Conservation (phyloP, 495 filamentous ascomycete genomes). For the Trichoderma reesei region DNA sequence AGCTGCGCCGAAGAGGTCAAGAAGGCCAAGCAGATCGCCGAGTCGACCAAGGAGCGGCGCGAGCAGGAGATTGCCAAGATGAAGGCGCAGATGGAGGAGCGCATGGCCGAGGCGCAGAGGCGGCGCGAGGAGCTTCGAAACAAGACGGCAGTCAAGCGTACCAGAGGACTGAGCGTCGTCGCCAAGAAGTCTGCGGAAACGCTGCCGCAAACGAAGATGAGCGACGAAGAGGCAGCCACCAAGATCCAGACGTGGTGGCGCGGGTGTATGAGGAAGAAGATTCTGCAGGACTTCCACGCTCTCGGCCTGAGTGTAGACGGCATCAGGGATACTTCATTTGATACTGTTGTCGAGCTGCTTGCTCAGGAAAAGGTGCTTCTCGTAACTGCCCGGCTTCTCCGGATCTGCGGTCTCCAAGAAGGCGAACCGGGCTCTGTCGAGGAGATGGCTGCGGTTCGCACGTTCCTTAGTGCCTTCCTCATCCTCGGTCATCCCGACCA, state of each 20-base stretch:
- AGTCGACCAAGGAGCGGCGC: slow-evolving; percentile 83
- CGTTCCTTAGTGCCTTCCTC: slow-evolving; percentile 84
- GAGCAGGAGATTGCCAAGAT: slow-evolving; percentile 74
- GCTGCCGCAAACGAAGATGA: slow-evolving; percentile 48
- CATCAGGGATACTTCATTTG: slow-evolving; percentile 68
- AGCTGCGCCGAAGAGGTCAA: slow-evolving; percentile 92
- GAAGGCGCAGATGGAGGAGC: slow-evolving; percentile 72
- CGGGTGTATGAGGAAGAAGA: slow-evolving; percentile 44
- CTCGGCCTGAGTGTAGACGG: slow-evolving; percentile 66
- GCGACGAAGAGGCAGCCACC: slow-evolving; percentile 55
- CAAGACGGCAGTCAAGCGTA: slow-evolving; percentile 49
- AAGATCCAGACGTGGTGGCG: slow-evolving; percentile 76
- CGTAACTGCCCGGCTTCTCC: slow-evolving; percentile 61
- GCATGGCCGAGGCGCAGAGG: slow-evolving; percentile 78
- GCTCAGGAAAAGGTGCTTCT: slow-evolving; percentile 61
- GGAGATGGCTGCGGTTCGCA: slow-evolving; percentile 72
- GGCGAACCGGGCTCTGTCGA: slow-evolving; percentile 56
- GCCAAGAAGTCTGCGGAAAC: slow-evolving; percentile 37
- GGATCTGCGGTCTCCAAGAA: slow-evolving; percentile 66
- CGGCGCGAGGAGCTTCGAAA: slow-evolving; percentile 50
- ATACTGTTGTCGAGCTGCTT: slow-evolving; percentile 69
- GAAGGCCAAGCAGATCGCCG: slow-evolving; percentile 84
- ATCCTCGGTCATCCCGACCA: slow-evolving; percentile 89
- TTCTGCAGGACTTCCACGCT: slow-evolving; percentile 54
- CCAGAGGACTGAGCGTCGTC: slow-evolving; percentile 54